Evolutionary conservation across 352 stramenopile species (phyloP).

Genomic region (Phytophthora boehmeriae): DNA sequence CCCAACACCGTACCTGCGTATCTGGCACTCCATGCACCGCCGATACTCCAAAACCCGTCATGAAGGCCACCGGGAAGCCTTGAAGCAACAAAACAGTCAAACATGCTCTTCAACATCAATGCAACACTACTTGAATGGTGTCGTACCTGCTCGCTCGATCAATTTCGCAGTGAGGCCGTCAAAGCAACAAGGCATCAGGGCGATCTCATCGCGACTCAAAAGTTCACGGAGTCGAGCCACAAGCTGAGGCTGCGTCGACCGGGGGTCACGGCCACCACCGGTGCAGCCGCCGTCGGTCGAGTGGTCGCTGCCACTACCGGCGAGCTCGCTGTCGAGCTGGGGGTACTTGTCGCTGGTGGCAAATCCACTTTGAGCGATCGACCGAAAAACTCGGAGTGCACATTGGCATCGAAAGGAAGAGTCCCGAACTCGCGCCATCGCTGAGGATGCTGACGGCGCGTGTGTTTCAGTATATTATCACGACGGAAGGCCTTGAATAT

Average conservation of each 20-base stretch:
- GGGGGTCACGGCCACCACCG: not conserved
- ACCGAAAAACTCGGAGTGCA: slow-evolving; percentile 1
- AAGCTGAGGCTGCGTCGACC: slow-evolving; percentile 49
- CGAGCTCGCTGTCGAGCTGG: too few species aligned
- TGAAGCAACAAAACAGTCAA: too few species aligned
- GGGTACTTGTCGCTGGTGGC: too few species aligned
- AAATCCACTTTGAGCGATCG: too few species aligned
- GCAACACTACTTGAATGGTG: too few species aligned
- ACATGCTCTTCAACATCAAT: too few species aligned
- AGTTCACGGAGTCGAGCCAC: slow-evolving; percentile 56
- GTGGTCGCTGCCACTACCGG: too few species aligned
- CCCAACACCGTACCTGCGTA: slow-evolving; percentile 80
- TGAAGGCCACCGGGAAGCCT: slow-evolving; percentile 92
- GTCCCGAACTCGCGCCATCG: too few species aligned
- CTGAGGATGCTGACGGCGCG: too few species aligned
- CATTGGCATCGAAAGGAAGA: too few species aligned
- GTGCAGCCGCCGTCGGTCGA: too few species aligned
- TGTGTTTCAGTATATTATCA: too few species aligned
- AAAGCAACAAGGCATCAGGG: slow-evolving; percentile 91
- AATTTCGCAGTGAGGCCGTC: slow-evolving; percentile 91
- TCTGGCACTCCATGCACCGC: slow-evolving; percentile 88
- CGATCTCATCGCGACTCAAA: slow-evolving; percentile 58
- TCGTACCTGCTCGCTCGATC: slow-evolving; percentile 62
- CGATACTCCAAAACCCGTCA: slow-evolving; percentile 94
- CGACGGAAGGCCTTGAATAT: not conserved